These are phyloP conservation scores for Lasiodiplodia gonubiensis DNA, from an alignment of 2,329 filamentous ascomycete species.

Conservation along the genomic window DNA sequence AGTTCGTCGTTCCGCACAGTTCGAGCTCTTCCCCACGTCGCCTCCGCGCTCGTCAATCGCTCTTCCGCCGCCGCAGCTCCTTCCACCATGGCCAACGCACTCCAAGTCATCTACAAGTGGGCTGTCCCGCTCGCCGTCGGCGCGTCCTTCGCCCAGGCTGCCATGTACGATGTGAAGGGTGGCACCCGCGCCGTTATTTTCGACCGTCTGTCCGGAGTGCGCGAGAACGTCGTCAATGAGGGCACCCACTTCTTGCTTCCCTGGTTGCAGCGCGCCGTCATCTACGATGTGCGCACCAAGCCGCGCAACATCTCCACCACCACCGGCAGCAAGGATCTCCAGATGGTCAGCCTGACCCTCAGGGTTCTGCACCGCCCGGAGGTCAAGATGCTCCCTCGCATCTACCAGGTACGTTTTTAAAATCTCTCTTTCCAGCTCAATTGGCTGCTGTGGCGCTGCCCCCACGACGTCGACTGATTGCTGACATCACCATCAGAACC, in stretches of 20 bases:
- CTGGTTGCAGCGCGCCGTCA: conserved; percentile 92
- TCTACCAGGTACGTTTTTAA: conserved; percentile 80
- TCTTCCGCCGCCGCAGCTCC: neutral
- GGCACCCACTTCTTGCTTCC: conserved; percentile 96
- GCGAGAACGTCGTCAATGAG: conserved; percentile 90
- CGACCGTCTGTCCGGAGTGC: conserved; percentile 89
- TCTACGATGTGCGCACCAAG: conserved; percentile 97
- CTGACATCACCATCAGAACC: conserved; percentile 67
- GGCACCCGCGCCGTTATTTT: conserved; percentile 97
- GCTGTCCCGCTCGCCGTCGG: conserved; percentile 77
- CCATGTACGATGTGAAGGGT: conserved; percentile 96
- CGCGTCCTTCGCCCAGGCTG: conserved; percentile 71
- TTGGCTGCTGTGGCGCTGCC: neutral
- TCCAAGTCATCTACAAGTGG: conserved; percentile 66
- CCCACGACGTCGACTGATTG: neutral
- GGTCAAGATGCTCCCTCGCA: conserved; percentile 90
- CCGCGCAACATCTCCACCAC: conserved; percentile 97
- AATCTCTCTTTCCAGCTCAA: neutral
- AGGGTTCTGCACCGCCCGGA: conserved; percentile 94
- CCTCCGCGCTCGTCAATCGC: conserved; percentile 2
- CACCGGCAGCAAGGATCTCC: conserved; percentile 97
- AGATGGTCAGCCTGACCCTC: conserved; percentile 99
- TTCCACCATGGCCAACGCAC: conserved; percentile 24
- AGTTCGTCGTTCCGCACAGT: neutral
- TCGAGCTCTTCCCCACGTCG: neutral